Evolutionary conservation across 2,329 filamentous ascomycete genomes (phyloP), one percentile per base, ranked within the genome.

Genomic region (Colletotrichum sp.): DNA sequence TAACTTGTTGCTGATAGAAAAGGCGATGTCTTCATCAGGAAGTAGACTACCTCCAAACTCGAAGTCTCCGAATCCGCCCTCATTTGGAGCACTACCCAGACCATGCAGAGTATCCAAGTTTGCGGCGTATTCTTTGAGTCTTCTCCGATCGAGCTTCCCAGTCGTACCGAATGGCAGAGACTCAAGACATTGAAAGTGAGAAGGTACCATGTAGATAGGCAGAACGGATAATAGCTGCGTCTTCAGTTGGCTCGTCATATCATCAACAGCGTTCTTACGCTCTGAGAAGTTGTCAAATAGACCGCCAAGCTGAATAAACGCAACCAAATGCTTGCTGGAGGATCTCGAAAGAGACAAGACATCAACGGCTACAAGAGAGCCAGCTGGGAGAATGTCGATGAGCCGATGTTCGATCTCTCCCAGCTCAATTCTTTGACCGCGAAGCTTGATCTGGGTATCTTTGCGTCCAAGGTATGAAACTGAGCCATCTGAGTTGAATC

Each of bases 391-490:
- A 3, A 68, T n/a, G 26, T 60, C 39, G 7, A 71, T 68, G 18
- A 81, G 67, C 13, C 76, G 78, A 24, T 81, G 74, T 76, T 84
- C 82, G 8, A 84, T 79, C 48, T 84, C 83, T 1, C 79, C 82
- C 0, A 82, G 77, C 57, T 84, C 83, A 7, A 84, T 78, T 14
- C 83, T 80, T 24, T 84, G 82, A 8, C 83, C 83, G n/a, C 79
- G 79, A 6, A 84, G 78, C 77, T 84, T 84, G 74, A 84, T 79
- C 69, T 84, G 82, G 1, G 77, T 61, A 6, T 84, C 83, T 10
- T 79, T 80, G 0, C 83, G 79, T 2, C 83, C 82, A 8, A 78
- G 21, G 13, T 74, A 66, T 10, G 72, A 60, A 14, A 78, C 34
- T 3, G 63, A 64, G 18, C 74, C 76, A 18, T 78, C 71, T 5